Evolutionary conservation across 306 rosid species (phyloP).

Genomic region (Bauhinia variegata): DNA sequence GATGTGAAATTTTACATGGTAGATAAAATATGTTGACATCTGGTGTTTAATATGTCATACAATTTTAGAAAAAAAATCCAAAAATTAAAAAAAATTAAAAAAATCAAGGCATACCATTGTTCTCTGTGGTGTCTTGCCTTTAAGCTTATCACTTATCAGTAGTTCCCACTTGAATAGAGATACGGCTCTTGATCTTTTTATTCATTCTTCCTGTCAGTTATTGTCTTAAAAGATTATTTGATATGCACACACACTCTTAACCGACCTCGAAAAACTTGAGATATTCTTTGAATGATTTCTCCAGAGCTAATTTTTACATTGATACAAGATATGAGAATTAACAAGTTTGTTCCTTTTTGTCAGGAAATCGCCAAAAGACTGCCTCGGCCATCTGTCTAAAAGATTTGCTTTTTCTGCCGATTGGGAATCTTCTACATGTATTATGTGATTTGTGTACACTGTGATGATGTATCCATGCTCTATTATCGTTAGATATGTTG

Average conservation of each 20-base stretch:
- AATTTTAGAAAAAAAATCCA: no score
- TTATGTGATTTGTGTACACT: conserved; percentile 36
- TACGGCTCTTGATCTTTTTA: no score
- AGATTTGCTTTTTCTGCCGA: conserved; percentile 2
- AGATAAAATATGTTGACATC: background rate
- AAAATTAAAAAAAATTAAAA: no score
- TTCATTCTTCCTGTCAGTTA: background rate
- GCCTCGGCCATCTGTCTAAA: conserved; percentile 46
- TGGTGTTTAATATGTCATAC: background rate
- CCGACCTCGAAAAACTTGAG: background rate
- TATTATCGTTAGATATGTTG: background rate
- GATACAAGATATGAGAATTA: background rate
- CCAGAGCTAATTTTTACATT: background rate
- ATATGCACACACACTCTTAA: background rate
- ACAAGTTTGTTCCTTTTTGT: conserved; percentile 3
- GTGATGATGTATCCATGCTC: background rate
- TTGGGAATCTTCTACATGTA: conserved; percentile 13
- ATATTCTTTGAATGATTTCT: no score
- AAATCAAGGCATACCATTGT: no score
- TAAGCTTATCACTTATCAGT: no score
- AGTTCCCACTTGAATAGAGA: no score
- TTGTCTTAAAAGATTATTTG: background rate
- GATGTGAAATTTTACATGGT: background rate
- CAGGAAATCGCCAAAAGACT: conserved; percentile 66
- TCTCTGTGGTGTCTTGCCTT: no score